These are phyloP conservation scores for Isabelozyma pseudorhagii DNA, from an alignment of 805 yeast species.

Conservation along the genomic window DNA sequence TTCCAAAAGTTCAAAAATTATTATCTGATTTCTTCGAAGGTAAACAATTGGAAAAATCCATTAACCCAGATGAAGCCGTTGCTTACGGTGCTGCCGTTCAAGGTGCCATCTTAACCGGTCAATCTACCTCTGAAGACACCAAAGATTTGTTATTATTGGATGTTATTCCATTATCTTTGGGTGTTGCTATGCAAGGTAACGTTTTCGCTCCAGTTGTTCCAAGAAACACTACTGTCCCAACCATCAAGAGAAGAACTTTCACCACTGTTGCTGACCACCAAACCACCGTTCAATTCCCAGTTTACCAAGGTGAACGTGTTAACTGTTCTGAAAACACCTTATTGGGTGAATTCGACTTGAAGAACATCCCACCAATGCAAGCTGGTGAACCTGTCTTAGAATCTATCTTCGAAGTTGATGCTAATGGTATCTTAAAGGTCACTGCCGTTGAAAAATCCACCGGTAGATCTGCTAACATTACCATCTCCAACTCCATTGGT, in stretches of 20 bases:
- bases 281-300: slow-evolving; percentile 50
- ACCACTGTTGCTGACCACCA: slow-evolving; percentile 51
- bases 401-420: slow-evolving; percentile 49
- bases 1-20: slow-evolving; percentile 49
- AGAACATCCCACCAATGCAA: slow-evolving; percentile 50
- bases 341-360: slow-evolving; percentile 50
- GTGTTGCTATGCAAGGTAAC: slow-evolving; percentile 52
- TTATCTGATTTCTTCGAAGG: slow-evolving; percentile 50
- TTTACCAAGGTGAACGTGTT: slow-evolving; percentile 51
- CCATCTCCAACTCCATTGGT: slow-evolving; percentile 50
- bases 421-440: slow-evolving; percentile 50
- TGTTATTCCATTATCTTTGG: slow-evolving; percentile 49
- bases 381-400: slow-evolving; percentile 52
- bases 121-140: slow-evolving; percentile 47
- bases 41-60: slow-evolving; percentile 47
- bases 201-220: slow-evolving; percentile 50
- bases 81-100: slow-evolving; percentile 52
- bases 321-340: slow-evolving; percentile 50
- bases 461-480: slow-evolving; percentile 49
- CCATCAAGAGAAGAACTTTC: slow-evolving; percentile 50
- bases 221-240: slow-evolving; percentile 51
- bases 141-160: slow-evolving; percentile 49
- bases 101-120: slow-evolving; percentile 51
- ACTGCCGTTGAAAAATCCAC: slow-evolving; percentile 49
- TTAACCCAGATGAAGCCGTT: slow-evolving; percentile 51